phyloP scores from a whole-genome alignment of 352 stramenopile species.

The Pythium phragmitis region DNA sequence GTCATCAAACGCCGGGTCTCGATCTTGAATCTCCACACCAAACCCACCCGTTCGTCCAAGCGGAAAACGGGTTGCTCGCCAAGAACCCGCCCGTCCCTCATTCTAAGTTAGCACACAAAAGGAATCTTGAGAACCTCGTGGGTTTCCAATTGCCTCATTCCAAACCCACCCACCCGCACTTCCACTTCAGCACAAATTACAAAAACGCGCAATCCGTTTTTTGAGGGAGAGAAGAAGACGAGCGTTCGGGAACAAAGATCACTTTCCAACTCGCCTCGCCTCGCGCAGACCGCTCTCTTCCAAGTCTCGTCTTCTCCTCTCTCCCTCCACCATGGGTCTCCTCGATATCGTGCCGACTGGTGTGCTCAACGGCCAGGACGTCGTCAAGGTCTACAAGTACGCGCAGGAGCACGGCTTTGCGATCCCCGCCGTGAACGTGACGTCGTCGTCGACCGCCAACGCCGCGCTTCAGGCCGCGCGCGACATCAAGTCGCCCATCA shows the following conservation, averaged over 20 bases:
- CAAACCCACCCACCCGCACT: constrained; percentile 9
- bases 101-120: too few species aligned
- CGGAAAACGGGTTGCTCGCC: not conserved
- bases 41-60: not conserved
- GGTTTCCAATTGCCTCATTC: not conserved
- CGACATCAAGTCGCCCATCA: constrained; percentile 96
- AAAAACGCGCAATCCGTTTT: constrained; percentile 29
- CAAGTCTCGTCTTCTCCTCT: not conserved
- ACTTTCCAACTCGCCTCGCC: constrained; percentile 29
- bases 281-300: constrained; percentile 10
- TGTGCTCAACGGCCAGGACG: constrained; percentile 87
- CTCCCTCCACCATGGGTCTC: constrained; percentile 62
- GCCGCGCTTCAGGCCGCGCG: constrained; percentile 95
- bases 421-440: constrained; percentile 98
- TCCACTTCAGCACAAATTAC: constrained; percentile 21
- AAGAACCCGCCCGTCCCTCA: constrained; percentile 1
- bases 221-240: constrained; percentile 4
- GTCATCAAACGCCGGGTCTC: constrained; percentile 23
- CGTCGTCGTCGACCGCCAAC: constrained; percentile 96
- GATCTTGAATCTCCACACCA: constrained; percentile 18
- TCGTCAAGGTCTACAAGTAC: constrained; percentile 92
- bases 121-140: not conserved
- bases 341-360: constrained; percentile 82
- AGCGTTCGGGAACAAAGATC: constrained; percentile 11
- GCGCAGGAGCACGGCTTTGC: constrained; percentile 94